Evolutionary conservation across 75 land plant species (phyloP), one percentile per base, ranked within the genome.

Genomic region (Cryptomeria japonica): DNA sequence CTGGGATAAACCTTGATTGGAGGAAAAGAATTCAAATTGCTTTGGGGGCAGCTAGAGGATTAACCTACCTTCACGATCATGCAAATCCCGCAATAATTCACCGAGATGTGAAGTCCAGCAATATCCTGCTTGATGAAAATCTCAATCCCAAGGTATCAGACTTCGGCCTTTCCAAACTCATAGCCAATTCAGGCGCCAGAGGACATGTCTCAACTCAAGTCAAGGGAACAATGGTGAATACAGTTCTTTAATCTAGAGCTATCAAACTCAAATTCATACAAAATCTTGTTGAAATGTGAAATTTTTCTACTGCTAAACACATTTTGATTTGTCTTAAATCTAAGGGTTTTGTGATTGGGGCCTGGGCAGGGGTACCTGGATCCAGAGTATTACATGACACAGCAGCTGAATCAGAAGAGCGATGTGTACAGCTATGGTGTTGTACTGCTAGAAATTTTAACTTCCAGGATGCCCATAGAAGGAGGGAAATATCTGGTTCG

Each of bases 381-480:
- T 86, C 96, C 96, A 36, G 96, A 95, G 84, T 94, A 95, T 83
- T 97, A 92, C 90, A 91, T 92, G 96, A 94, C 96, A n/a, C 90
- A 91, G 80, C 93, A 95, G 79, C 78, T 96, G 38, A 94, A 93
- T 3, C 92, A 93, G 70, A 96, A 95, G 92, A 96, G 96, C 64
- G 98, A 97, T 70, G 95, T 96, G 3, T 97, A 97, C 86, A 96
- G 97, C 87, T 97, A 93, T 64, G 96, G 99, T 22, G 96, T 97
- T 15, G 91, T 96, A 2, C 78, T 96, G 82, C 92, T 97, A 5
- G 95, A 97, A 88, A 85, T 97, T 3, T 36, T 97, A 75, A 94
- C 94, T 1, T 93, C 88, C 13, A 89, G 88, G 51, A 90, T 53
- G 16, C 96, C 97, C 13, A 92, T 94, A 0, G 89, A 93, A 88